These are phyloP conservation scores for Monilinia aucupariae DNA, from an alignment of 2,329 filamentous ascomycete genomes.

Conservation along the genomic window DNA sequence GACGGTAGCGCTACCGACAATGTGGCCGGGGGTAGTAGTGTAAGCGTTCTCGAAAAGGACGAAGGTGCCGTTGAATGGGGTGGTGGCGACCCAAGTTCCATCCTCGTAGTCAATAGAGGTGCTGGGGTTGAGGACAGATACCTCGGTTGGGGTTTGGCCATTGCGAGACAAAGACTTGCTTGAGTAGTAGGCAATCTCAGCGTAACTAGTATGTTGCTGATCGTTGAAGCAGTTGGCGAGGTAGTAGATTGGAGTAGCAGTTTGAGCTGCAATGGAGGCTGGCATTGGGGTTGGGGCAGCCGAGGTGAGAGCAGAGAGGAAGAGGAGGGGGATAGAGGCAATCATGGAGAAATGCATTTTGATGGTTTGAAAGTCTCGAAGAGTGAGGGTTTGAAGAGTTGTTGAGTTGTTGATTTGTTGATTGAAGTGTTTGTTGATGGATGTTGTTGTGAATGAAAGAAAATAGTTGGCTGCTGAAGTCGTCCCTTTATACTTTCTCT, in stretches of 20 bases:
- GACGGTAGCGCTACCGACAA: conserved; percentile 1
- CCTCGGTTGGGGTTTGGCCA: conserved; percentile 3
- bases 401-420: background rate
- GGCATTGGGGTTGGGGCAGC: conserved; percentile 2
- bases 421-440: background rate
- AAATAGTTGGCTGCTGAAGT: conserved; percentile 1
- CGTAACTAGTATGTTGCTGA: background rate
- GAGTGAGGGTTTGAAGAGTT: conserved; percentile 1
- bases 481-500: conserved; percentile 4
- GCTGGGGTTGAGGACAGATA: background rate
- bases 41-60: conserved; percentile 6
- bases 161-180: background rate
- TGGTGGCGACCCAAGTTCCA: conserved; percentile 9
- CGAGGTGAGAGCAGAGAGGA: conserved; percentile 11
- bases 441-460: conserved; percentile 1
- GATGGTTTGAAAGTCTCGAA: background rate
- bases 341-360: conserved; percentile 16
- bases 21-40: background rate
- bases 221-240: conserved; percentile 18
- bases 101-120: conserved; percentile 15
- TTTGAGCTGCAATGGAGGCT: background rate
- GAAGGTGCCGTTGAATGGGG: background rate
- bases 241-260: conserved; percentile 11
- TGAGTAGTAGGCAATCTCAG: conserved; percentile 11
- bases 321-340: conserved; percentile 8